Conservation (phyloP, 768 basidiomycete species). For the Punctularia strigosozonata region DNA sequence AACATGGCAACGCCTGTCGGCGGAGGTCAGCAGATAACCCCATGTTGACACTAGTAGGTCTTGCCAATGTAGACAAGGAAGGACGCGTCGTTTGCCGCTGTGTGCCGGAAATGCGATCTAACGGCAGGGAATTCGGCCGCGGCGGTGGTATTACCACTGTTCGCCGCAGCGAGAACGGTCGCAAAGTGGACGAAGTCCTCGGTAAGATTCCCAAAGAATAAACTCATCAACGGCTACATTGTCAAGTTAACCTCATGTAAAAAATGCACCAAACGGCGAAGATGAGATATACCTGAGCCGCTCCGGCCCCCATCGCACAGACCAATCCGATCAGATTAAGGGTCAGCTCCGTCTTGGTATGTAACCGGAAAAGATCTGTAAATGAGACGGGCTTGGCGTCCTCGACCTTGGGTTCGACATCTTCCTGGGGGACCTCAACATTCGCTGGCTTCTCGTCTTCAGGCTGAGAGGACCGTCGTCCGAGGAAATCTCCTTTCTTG, state of each 20-base stretch:
- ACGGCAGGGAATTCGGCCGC: slow-evolving; percentile 18
- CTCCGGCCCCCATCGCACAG: slow-evolving; percentile 65
- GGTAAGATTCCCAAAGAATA: slow-evolving; percentile 78
- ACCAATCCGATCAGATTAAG: slow-evolving; percentile 63
- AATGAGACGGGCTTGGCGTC: slow-evolving; percentile 20
- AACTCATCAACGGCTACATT: slow-evolving; percentile 57
- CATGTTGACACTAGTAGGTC: slow-evolving; percentile 3
- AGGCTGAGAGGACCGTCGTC: background rate
- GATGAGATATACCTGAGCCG: slow-evolving; percentile 50
- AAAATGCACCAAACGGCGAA: slow-evolving; percentile 1
- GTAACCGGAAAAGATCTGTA: slow-evolving; percentile 32
- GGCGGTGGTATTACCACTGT: slow-evolving; percentile 17
- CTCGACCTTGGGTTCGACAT: slow-evolving; percentile 1
- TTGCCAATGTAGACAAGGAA: slow-evolving; percentile 58
- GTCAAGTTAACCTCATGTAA: background rate
- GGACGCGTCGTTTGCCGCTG: slow-evolving; percentile 43
- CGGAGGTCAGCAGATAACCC: slow-evolving; percentile 1
- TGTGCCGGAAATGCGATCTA: slow-evolving; percentile 36
- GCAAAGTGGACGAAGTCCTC: slow-evolving; percentile 60
- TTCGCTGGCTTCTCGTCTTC: background rate
- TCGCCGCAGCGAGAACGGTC: slow-evolving; percentile 11
- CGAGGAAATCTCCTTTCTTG: too few relatives aligned
- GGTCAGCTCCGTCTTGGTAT: slow-evolving; percentile 56
- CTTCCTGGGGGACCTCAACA: background rate
- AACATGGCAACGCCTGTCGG: slow-evolving; percentile 45